These are phyloP conservation scores for Alternaria sp. DNA, from an alignment of 2,329 filamentous ascomycete genomes.

Conservation along the genomic window DNA sequence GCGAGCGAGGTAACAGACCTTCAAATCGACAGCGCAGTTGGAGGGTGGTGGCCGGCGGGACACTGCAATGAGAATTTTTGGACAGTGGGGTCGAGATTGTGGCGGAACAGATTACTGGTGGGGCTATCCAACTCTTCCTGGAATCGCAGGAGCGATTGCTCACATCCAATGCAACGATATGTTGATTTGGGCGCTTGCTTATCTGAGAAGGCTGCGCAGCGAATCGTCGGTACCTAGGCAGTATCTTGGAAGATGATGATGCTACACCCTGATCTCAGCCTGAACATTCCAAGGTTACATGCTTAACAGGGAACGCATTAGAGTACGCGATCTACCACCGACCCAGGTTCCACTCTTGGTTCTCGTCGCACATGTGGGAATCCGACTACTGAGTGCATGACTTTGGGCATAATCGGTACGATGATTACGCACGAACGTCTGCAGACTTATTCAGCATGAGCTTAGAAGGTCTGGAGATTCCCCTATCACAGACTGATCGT, in stretches of 20 bases:
- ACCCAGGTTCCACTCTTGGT: neutral
- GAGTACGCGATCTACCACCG: too few relatives aligned
- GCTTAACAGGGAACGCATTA: neutral
- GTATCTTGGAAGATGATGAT: neutral
- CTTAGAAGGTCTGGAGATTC: neutral
- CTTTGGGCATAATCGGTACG: accelerated
- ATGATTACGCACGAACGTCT: neutral
- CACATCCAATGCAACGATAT: neutral
- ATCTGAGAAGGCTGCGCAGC: neutral
- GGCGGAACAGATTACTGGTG: neutral
- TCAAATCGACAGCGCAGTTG: accelerated
- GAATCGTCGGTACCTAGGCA: too few relatives aligned
- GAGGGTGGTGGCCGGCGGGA: neutral
- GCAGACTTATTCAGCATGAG: neutral
- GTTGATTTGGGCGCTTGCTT: neutral
- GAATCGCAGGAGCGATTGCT: neutral
- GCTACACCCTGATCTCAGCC: neutral
- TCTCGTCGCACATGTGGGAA: neutral
- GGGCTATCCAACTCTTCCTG: neutral
- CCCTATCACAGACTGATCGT: neutral
- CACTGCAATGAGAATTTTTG: neutral
- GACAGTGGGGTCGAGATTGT: neutral
- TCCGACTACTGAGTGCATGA: neutral
- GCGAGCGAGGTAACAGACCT: accelerated
- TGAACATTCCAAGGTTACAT: neutral